Percentiles rank a stretch among this genome's conserved stretches.
Conservation (phyloP, 2,329 filamentous ascomycete species). For the Arthroderma sp. region DNA sequence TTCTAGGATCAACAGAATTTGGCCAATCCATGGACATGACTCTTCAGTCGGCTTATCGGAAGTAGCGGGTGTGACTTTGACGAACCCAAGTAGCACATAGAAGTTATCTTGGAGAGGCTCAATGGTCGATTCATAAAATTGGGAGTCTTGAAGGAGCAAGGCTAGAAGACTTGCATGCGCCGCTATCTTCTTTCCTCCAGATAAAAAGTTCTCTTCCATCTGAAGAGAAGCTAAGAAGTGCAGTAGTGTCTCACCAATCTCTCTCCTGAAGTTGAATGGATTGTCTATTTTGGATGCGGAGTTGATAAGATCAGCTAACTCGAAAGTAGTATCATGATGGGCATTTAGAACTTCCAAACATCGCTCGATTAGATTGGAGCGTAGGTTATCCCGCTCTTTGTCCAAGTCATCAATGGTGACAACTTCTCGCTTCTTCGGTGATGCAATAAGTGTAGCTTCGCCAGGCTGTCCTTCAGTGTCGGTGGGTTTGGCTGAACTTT, state of each 20-base stretch:
- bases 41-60: constrained; percentile 59
- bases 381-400: constrained; percentile 57
- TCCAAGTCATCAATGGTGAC: constrained; percentile 67
- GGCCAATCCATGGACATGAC: constrained; percentile 83
- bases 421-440: constrained; percentile 23
- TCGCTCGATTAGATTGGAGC: constrained; percentile 70
- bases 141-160: constrained; percentile 67
- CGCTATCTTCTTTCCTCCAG: constrained; percentile 58
- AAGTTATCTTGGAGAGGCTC: constrained; percentile 67
- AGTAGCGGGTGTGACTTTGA: constrained; percentile 48
- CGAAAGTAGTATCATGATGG: constrained; percentile 79
- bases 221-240: constrained; percentile 64
- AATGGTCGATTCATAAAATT: constrained; percentile 67
- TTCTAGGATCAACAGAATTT: constrained; percentile 81
- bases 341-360: constrained; percentile 81
- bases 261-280: constrained; percentile 48
- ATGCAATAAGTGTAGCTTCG: constrained; percentile 14
- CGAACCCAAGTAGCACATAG: constrained; percentile 61
- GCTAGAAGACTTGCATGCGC: constrained; percentile 88
- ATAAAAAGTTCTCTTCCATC: constrained; percentile 44
- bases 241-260: constrained; percentile 71
- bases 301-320: constrained; percentile 75
- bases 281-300: constrained; percentile 56
- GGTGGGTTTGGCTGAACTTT: constrained; percentile 7
- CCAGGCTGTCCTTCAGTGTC: constrained; percentile 19